Evolutionary conservation across 441 rosid species (phyloP).

Genomic region (Melastoma candidum): DNA sequence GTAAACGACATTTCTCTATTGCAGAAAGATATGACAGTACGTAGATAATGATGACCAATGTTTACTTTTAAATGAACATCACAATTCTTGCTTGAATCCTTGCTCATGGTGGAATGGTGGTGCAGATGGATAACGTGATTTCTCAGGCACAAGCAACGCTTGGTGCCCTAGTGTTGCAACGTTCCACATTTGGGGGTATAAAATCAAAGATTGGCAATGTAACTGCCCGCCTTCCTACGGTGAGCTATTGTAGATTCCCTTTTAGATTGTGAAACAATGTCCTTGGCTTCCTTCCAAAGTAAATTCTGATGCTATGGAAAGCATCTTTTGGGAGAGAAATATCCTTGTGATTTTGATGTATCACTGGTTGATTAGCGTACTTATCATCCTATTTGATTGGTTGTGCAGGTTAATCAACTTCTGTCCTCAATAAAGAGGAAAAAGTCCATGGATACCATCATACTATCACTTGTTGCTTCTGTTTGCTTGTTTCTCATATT

Average conservation of each 20-base stretch:
- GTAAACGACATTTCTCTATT: no score
- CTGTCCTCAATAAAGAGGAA: conserved; percentile 83
- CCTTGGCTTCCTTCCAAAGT: no score
- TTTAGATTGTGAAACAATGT: no score
- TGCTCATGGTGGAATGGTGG: conserved; percentile 4
- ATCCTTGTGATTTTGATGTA: no score
- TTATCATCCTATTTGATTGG: conserved; percentile 1
- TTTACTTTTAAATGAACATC: neutral
- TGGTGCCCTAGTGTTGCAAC: conserved; percentile 75
- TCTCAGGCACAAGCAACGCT: conserved; percentile 96
- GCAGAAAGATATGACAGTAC: no score
- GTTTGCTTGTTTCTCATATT: conserved; percentile 89
- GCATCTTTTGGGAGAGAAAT: no score
- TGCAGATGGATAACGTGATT: conserved; percentile 86
- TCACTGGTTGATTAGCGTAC: neutral
- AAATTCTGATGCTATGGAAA: no score
- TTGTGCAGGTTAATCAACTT: conserved; percentile 71
- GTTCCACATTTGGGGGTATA: conserved; percentile 89
- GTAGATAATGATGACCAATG: neutral
- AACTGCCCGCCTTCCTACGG: conserved; percentile 87
- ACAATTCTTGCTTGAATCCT: neutral
- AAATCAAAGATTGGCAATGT: conserved; percentile 89
- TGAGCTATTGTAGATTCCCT: conserved; percentile 16
- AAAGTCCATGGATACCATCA: conserved; percentile 88
- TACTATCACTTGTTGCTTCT: conserved; percentile 90